Conservation (phyloP, 2,329 filamentous ascomycete genomes). For the Aspergillus fijiensis region DNA sequence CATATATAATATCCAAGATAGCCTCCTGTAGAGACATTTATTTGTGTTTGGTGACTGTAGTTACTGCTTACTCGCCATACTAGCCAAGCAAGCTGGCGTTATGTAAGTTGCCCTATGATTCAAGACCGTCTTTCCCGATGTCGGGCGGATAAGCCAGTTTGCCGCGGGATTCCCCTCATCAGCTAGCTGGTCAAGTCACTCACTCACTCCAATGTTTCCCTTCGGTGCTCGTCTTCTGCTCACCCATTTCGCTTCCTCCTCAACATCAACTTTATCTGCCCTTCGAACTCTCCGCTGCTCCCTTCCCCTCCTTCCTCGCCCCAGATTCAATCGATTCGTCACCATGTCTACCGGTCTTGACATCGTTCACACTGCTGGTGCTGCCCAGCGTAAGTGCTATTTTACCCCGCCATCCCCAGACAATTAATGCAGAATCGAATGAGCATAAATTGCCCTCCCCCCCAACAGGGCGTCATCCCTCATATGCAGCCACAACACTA, state of each 20-base stretch:
- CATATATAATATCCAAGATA: no score
- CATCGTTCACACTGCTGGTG: slow-evolving; percentile 42
- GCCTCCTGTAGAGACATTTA: no score
- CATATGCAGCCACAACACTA: no score
- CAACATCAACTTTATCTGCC: slow-evolving; percentile 11
- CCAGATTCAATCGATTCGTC: slow-evolving; percentile 18
- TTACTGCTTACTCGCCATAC: no score
- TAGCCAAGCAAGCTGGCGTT: background rate
- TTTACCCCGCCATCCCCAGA: background rate
- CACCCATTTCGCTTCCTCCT: slow-evolving; percentile 15
- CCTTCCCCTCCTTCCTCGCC: slow-evolving; percentile 13
- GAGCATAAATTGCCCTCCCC: no score
- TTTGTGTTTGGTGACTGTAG: no score
- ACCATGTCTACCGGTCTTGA: slow-evolving; percentile 44
- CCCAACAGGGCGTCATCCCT: no score
- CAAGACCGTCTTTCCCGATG: slow-evolving; percentile 22
- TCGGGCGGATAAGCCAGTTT: slow-evolving; percentile 37
- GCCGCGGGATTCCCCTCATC: slow-evolving; percentile 10
- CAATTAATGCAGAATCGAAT: background rate
- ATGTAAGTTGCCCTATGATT: background rate
- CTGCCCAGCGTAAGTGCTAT: slow-evolving; percentile 46
- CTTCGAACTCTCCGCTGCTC: slow-evolving; percentile 10
- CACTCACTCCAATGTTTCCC: slow-evolving; percentile 25
- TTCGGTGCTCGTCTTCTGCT: slow-evolving; percentile 23
- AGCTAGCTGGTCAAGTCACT: background rate